These are phyloP conservation scores for Ustilago trichophora DNA, from an alignment of 1,284 basidiomycete species.

Conservation along the genomic window DNA sequence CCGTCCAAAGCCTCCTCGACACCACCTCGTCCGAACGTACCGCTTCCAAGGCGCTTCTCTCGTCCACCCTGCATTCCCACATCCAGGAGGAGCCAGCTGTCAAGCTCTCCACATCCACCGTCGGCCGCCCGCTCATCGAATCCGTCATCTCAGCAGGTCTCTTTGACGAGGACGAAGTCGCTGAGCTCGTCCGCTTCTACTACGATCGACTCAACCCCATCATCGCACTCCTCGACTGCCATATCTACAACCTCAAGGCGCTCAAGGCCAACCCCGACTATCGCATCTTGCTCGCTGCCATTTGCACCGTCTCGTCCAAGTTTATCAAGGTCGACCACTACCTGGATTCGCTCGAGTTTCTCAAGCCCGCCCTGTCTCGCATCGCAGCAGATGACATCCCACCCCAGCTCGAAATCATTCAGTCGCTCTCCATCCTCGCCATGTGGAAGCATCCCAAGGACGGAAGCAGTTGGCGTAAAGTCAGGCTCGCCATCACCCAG, in stretches of 20 bases:
- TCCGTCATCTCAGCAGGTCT: slow-evolving; percentile 41
- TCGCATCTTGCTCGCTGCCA: slow-evolving; percentile 80
- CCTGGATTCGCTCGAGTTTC: slow-evolving; percentile 68
- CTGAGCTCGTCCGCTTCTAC: slow-evolving; percentile 39
- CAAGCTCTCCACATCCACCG: slow-evolving; percentile 37
- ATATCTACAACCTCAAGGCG: slow-evolving; percentile 69
- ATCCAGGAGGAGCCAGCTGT: slow-evolving; percentile 40
- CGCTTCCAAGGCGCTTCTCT: slow-evolving; percentile 42
- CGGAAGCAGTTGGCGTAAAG: slow-evolving; percentile 66
- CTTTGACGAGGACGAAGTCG: slow-evolving; percentile 44
- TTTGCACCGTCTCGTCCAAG: slow-evolving; percentile 84
- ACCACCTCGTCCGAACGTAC: slow-evolving; percentile 40
- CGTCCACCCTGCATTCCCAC: slow-evolving; percentile 43
- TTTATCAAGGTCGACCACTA: slow-evolving; percentile 76
- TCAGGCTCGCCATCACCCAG: slow-evolving; percentile 64
- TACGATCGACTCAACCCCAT: slow-evolving; percentile 52
- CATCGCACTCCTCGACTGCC: slow-evolving; percentile 65
- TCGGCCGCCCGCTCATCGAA: slow-evolving; percentile 40
- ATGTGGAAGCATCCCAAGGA: slow-evolving; percentile 77
- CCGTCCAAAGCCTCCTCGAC: slow-evolving; percentile 45
- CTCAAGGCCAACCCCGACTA: slow-evolving; percentile 74
- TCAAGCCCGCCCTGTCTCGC: slow-evolving; percentile 74
- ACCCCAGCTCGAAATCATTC: slow-evolving; percentile 80
- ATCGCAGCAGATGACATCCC: slow-evolving; percentile 73
- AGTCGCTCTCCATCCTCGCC: slow-evolving; percentile 82